Base-by-base conservation (phyloP, 176 grass and related monocot species). In the Phoenix roebelenii region DNA sequence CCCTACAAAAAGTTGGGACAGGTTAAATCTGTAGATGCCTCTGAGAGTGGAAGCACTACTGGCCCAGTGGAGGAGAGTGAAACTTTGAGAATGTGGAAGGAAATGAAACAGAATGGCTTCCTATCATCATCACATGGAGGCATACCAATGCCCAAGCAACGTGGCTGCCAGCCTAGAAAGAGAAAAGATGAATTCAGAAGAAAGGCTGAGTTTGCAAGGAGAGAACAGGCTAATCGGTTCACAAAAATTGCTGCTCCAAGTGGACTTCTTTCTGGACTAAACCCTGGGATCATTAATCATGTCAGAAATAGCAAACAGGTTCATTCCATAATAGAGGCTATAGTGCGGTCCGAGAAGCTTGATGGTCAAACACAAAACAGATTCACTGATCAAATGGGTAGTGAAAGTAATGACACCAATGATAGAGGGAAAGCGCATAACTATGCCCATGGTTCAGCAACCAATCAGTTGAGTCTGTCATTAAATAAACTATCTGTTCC, bases 81-180 rank as follows among this genome's bases (percentile, higher is more conserved):
- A 61, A 80, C 84, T 0, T 63, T 92, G 16, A 92, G 77, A 71
- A 85, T 83, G 59, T 88, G 84, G 93, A 92, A 83, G 73, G 74
- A 98, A 77, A 98, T 98, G 93, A 89, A 92, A 71, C 78, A 85
- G 85, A 98, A 98, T 83, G 93, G 87, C 1, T 98, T 98, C 70
- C 84, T 92, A 71, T 98, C 93, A 67, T 83, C 75, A 58, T 76
- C 77, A n/a, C 93, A 88, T 54, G 74, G 63, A 70, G 78, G 67
- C 65, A 72, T 24, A 63, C n/a, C 77, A 49, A 50, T 64, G 9
- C 70, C 81, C 72, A 88, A 65, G 72, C 79, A 87, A 20, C 78
- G 72, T 15, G 78, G 80, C 18, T 78, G 78, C 50, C 68, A 61
- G 58, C 58, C 81, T 1, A 85, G 75, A 73, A 85, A 77, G 76